These are phyloP conservation scores for Cutaneotrichosporon dermatis DNA, from an alignment of 1,284 basidiomycete genomes.

Conservation along the genomic window DNA sequence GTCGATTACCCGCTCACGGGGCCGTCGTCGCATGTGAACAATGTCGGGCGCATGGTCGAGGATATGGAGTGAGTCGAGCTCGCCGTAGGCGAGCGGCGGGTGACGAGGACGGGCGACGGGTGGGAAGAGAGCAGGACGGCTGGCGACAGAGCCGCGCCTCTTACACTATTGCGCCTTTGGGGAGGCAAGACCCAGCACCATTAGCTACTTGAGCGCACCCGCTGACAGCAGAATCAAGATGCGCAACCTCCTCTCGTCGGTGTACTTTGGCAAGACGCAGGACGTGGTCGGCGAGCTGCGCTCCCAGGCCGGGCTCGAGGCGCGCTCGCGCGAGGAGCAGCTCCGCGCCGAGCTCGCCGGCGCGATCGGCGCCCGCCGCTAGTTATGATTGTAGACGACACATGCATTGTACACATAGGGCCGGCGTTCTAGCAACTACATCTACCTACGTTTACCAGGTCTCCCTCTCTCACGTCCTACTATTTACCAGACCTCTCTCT, in stretches of 20 bases:
- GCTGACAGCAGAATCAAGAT: constrained; percentile 66
- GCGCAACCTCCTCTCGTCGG: constrained; percentile 91
- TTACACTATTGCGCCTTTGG: too few species aligned
- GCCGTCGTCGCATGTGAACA: constrained; percentile 76
- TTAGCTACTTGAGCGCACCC: neutral
- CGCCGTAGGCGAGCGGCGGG: too few species aligned
- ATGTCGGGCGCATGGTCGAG: constrained; percentile 91
- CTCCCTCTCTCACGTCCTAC: too few species aligned
- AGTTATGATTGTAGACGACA: constrained; percentile 4
- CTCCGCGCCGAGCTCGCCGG: constrained; percentile 92
- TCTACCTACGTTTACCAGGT: neutral
- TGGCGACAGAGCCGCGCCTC: too few species aligned
- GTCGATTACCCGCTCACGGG: constrained; percentile 77
- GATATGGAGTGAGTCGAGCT: constrained; percentile 70
- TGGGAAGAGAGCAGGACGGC: neutral
- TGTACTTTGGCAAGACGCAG: constrained; percentile 97
- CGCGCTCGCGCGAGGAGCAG: constrained; percentile 72
- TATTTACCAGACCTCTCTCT: neutral
- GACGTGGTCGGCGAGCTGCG: constrained; percentile 90
- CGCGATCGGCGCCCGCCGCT: constrained; percentile 37
- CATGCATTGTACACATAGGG: constrained; percentile 18
- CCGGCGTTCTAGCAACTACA: neutral
- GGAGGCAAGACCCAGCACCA: too few species aligned
- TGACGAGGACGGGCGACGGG: neutral
- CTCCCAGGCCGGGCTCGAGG: constrained; percentile 78